A percentile compares a stretch with the other conserved stretches of the same genome.
Conservation (phyloP, 2,329 filamentous ascomycete genomes). For the Fusarium duplospermum region DNA sequence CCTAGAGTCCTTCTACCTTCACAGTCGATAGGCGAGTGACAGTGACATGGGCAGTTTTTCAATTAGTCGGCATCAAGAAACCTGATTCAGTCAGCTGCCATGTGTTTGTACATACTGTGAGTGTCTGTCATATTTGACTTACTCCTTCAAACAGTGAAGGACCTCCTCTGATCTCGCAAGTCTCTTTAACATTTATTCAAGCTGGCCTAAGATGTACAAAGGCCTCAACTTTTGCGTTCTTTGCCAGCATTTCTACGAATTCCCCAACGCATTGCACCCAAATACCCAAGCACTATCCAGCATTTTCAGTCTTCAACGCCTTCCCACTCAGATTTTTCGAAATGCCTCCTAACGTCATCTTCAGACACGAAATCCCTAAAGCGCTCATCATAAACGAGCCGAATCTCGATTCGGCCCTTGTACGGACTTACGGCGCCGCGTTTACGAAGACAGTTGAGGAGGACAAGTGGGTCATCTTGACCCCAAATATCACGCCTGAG, state of each 20-base stretch:
- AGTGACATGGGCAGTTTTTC: background rate
- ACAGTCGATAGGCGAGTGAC: background rate
- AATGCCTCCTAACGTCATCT: background rate
- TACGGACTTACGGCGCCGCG: background rate
- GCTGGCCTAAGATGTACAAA: background rate
- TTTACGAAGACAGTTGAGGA: background rate
- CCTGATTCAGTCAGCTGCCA: background rate
- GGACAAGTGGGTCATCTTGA: background rate
- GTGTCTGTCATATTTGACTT: background rate
- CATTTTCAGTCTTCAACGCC: background rate
- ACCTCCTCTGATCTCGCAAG: background rate
- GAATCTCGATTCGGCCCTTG: background rate
- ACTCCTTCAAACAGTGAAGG: background rate
- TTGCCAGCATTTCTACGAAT: background rate
- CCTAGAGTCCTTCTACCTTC: background rate
- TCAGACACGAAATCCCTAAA: background rate
- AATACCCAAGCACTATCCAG: background rate
- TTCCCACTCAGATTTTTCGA: background rate
- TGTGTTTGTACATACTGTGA: background rate
- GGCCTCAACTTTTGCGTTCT: background rate
- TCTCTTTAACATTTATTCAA: background rate
- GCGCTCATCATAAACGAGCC: background rate
- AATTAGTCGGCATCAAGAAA: background rate
- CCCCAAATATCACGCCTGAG: background rate
- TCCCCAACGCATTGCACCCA: background rate